phyloP scores from a whole-genome alignment of 257 asterid species.

The Sherardia arvensis region DNA sequence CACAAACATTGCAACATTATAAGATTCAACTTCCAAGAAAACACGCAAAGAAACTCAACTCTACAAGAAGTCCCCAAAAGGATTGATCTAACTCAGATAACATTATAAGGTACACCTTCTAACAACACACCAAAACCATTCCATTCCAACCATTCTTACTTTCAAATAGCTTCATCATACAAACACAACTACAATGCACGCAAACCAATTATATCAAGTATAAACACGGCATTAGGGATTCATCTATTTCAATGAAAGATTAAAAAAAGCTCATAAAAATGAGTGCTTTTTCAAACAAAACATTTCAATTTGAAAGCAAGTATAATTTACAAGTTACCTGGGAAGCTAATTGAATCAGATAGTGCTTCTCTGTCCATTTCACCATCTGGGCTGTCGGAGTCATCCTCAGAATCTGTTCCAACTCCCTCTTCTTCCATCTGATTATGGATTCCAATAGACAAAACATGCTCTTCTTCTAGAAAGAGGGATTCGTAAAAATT shows the following conservation, averaged over 20 bases:
- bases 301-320: neutral
- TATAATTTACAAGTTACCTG: constrained; percentile 31
- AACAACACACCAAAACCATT: neutral
- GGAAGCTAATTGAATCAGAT: constrained; percentile 17
- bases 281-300: neutral
- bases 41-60: neutral
- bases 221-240: neutral
- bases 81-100: neutral
- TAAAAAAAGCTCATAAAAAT: neutral
- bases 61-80: neutral
- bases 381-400: constrained; percentile 20
- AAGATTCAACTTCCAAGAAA: constrained; percentile 12
- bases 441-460: constrained; percentile 39
- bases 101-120: neutral
- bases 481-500: constrained; percentile 51
- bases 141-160: neutral
- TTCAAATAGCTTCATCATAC: neutral
- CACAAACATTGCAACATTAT: constrained; percentile 22
- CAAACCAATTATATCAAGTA: neutral
- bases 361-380: constrained; percentile 22
- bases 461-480: constrained; percentile 46
- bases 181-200: neutral
- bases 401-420: constrained; percentile 39
- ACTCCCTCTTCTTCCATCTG: constrained; percentile 63
- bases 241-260: neutral